Percentiles rank a stretch among this genome's conserved stretches.
These are phyloP conservation scores for Lactarius trivialis DNA, from an alignment of 768 basidiomycete genomes.

Conservation along the genomic window DNA sequence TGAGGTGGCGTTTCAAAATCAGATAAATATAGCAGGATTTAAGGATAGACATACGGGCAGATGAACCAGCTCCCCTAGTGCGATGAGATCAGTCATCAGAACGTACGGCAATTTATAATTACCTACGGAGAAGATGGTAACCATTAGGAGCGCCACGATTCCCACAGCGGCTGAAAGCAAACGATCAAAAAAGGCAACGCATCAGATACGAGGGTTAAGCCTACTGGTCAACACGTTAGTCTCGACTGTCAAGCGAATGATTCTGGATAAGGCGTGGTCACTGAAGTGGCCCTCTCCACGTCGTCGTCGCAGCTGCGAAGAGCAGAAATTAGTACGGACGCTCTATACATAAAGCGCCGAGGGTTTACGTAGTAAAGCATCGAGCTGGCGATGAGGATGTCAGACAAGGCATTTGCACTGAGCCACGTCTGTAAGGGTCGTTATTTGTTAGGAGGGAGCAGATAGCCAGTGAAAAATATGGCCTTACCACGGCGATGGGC, in stretches of 20 bases:
- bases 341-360: background rate
- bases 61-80: background rate
- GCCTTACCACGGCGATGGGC: background rate
- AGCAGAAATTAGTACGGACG: background rate
- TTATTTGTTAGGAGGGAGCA: too few relatives aligned
- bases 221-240: slow-evolving; percentile 18
- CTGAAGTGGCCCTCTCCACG: background rate
- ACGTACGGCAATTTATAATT: background rate
- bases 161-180: background rate
- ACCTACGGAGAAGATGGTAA: slow-evolving; percentile 5
- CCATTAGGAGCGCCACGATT: background rate
- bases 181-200: background rate
- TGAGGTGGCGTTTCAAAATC: too few relatives aligned
- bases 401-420: slow-evolving; percentile 2
- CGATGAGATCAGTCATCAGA: background rate
- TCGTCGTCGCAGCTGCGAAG: background rate
- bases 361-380: slow-evolving; percentile 2
- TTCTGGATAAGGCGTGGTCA: background rate
- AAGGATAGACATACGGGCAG: too few relatives aligned
- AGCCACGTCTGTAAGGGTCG: slow-evolving; percentile 6
- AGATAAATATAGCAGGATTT: too few relatives aligned
- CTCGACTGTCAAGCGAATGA: slow-evolving; percentile 9
- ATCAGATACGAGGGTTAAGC: background rate
- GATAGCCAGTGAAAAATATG: background rate
- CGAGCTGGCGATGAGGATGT: slow-evolving; percentile 6